These are phyloP conservation scores for Pseudozyma sp. DNA, from an alignment of 1,284 basidiomycete genomes.

Conservation along the genomic window DNA sequence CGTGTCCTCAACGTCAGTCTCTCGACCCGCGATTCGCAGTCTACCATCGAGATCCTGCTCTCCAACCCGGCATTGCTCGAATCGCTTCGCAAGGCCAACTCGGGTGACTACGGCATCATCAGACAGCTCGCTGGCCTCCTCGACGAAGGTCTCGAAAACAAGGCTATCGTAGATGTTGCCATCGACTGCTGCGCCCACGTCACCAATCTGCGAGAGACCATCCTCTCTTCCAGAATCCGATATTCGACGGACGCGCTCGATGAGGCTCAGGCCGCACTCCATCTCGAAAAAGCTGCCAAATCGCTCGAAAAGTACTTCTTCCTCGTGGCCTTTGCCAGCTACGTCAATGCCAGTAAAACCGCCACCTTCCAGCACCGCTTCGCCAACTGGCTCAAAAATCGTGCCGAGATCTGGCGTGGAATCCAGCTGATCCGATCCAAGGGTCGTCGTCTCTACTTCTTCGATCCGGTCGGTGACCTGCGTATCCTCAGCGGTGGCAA, in stretches of 20 bases:
- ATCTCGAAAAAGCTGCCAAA: conserved; percentile 61
- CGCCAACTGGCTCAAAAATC: conserved; percentile 83
- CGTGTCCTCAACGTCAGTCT: conserved; percentile 83
- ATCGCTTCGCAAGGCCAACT: conserved; percentile 61
- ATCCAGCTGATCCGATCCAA: conserved; percentile 49
- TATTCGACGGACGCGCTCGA: conserved; percentile 61
- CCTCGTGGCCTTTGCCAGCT: conserved; percentile 92
- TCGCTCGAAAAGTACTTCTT: conserved; percentile 81
- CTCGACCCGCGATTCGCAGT: conserved; percentile 62
- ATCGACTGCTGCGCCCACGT: conserved; percentile 66
- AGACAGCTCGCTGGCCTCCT: conserved; percentile 63
- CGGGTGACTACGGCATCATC: conserved; percentile 65
- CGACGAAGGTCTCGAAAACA: conserved; percentile 64
- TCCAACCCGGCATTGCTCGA: conserved; percentile 61
- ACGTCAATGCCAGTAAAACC: conserved; percentile 79
- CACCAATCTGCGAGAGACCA: conserved; percentile 65
- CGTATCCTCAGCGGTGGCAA: conserved; percentile 54
- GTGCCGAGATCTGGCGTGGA: conserved; percentile 89
- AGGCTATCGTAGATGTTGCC: conserved; percentile 63
- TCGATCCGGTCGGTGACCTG: conserved; percentile 67
- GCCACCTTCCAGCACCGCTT: conserved; percentile 79
- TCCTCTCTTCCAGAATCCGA: conserved; percentile 56
- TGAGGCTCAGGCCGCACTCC: conserved; percentile 45
- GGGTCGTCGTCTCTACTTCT: conserved; percentile 63
- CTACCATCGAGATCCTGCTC: conserved; percentile 61